phyloP scores from a whole-genome alignment of 331 rosid genomes.

The Pyrus hybrid region DNA sequence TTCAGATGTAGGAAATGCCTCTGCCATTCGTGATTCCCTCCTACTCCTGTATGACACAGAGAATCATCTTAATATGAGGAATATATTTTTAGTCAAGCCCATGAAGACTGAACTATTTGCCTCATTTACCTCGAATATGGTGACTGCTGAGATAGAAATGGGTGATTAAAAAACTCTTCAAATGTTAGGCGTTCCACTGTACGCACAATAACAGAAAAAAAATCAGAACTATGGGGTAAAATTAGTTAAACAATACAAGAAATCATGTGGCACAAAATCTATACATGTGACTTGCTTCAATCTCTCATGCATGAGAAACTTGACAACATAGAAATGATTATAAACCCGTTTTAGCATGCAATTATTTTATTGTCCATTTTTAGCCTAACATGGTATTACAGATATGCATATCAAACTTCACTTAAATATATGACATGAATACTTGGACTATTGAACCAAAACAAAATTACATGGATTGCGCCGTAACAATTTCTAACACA shows the following conservation, averaged over 20 bases:
- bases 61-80: conserved; percentile 10
- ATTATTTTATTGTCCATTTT: background rate
- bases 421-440: background rate
- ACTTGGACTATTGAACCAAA: too few relatives aligned
- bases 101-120: conserved; percentile 12
- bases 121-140: conserved; percentile 47
- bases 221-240: background rate
- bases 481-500: conserved; percentile 86
- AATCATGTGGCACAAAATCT: background rate
- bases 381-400: background rate
- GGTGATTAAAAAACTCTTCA: conserved; percentile 88
- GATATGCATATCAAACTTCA: background rate
- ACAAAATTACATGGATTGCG: conserved; percentile 76
- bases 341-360: background rate
- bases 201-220: conserved; percentile 22
- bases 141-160: conserved; percentile 51
- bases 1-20: conserved; percentile 38
- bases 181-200: conserved; percentile 91
- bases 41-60: conserved; percentile 33
- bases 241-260: background rate
- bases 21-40: conserved; percentile 44
- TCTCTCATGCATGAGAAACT: background rate
- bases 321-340: background rate
- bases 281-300: background rate
- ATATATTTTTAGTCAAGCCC: background rate